A percentile compares a stretch with the other conserved stretches of the same genome.
Conservation (phyloP, 129 eudicot genomes). For the Artemisia annua region DNA sequence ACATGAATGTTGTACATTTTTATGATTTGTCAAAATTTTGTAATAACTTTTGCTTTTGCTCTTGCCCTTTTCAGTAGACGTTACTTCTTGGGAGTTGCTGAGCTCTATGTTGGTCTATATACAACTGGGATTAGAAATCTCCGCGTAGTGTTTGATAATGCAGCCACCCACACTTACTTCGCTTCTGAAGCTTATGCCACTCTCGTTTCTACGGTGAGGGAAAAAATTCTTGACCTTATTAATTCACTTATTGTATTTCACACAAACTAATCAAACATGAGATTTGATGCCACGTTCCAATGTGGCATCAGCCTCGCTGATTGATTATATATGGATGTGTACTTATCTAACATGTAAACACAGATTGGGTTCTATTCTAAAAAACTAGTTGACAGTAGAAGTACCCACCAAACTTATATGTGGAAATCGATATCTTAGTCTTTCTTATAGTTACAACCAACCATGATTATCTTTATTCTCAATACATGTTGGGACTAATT, state of each 20-base stretch:
- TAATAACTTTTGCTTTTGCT: background rate
- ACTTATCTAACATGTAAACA: no score
- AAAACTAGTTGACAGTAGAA: no score
- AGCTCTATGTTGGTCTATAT: background rate
- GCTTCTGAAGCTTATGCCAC: background rate
- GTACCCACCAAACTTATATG: no score
- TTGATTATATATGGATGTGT: background rate
- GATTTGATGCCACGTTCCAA: background rate
- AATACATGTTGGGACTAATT: background rate
- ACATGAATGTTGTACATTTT: background rate
- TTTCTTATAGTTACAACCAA: no score
- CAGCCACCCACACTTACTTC: background rate
- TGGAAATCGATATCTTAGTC: no score
- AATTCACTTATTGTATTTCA: background rate
- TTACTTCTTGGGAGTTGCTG: background rate
- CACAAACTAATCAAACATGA: background rate
- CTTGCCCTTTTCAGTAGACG: slow-evolving; percentile 22
- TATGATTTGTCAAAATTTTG: background rate
- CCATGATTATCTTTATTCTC: background rate
- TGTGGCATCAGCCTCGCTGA: background rate
- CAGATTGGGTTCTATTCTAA: no score
- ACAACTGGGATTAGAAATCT: background rate
- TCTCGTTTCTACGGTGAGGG: background rate
- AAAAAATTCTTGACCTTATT: background rate
- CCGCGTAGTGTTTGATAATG: slow-evolving; percentile 1